Evolutionary conservation across 148 eudicot genomes (phyloP), one percentile per base, ranked within the genome.

Genomic region (Cornus kousa): DNA sequence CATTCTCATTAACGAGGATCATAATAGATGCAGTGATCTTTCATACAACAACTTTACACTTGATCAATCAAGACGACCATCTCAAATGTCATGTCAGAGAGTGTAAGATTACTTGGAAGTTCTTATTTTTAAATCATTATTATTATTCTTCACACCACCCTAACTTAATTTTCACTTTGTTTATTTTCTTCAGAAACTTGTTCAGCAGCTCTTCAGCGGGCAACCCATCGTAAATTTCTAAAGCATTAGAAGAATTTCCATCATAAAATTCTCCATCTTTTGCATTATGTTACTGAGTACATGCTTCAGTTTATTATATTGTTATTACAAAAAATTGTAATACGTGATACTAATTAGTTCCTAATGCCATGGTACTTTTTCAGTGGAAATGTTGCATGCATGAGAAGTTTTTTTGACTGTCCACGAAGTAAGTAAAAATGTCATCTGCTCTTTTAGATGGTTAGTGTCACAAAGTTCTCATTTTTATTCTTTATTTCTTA

Each of bases 381-480:
- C 84, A 81, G 80, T 33, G 73, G 71, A 8, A 33, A 33, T 16
- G 80, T 72, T 10, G 67, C 84, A 46, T 81, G 84, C 84, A 50
- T 72, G 84, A 10, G 53, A 35, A 17, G 39, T 64, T 32, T 46
- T 53, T 5, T 46, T 50, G 9, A 9, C 19, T 79, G 80, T 28
- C 73, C 73, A 46, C 13, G 35, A 55, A 35, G 83, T 77, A 71
- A 81, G 83, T 53, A 23, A 24, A 68, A n/a, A 46, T 32, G 33
- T 69, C 23, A 16, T 68, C 31, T 68, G 7, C 31, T 32, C 28
- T 28, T 28, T 28, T 28, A 28, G 28, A 28, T 28, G 28, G 28
- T 28, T 28, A 28, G 28, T 28, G 28, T 28, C 28, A 28, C 28
- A 28, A 28, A 28, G 28, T 28, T 28, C 28, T 28, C 1, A 28